A percentile compares a stretch with the other conserved stretches of the same genome.
phyloP scores from a whole-genome alignment of 2,329 filamentous ascomycete species.

The Ophiocordyceps camponoti-floridani region DNA sequence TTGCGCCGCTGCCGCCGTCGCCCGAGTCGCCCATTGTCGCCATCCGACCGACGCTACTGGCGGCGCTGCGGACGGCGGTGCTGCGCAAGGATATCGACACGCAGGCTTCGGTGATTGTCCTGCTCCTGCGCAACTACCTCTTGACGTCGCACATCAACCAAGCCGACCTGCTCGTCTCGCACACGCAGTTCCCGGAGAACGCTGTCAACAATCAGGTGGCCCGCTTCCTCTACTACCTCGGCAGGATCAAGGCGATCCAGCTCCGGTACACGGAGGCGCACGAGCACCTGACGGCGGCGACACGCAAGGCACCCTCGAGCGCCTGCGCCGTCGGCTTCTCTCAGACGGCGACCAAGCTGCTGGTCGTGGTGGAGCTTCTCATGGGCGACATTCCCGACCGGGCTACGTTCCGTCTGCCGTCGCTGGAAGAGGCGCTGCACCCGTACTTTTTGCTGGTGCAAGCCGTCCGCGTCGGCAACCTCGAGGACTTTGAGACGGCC shows the following conservation, averaged over 20 bases:
- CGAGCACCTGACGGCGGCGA: constrained; percentile 81
- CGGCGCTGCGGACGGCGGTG: constrained; percentile 84
- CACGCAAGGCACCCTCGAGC: constrained; percentile 84
- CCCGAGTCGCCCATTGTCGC: constrained; percentile 73
- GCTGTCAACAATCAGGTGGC: constrained; percentile 97
- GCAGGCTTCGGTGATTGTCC: constrained; percentile 89
- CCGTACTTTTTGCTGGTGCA: constrained; percentile 91
- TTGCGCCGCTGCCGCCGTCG: constrained; percentile 73
- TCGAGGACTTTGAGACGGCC: constrained; percentile 80
- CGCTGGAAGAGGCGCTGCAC: constrained; percentile 70
- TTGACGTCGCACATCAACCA: constrained; percentile 92
- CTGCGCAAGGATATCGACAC: constrained; percentile 92
- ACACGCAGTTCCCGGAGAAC: constrained; percentile 86
- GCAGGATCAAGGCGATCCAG: constrained; percentile 90
- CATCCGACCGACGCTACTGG: constrained; percentile 71
- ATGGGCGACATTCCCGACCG: constrained; percentile 99
- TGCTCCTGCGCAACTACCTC: constrained; percentile 90
- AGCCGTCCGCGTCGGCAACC: constrained; percentile 87
- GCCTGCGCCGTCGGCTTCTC: constrained; percentile 84
- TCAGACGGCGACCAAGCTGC: constrained; percentile 88
- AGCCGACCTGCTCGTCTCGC: constrained; percentile 85
- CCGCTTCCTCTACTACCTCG: constrained; percentile 91
- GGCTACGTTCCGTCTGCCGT: constrained; percentile 77
- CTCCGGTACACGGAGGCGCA: constrained; percentile 94
- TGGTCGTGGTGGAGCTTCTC: constrained; percentile 86